Evolutionary conservation across 495 filamentous ascomycete species (phyloP).

Genomic region (Astrothelium macrocarpum): DNA sequence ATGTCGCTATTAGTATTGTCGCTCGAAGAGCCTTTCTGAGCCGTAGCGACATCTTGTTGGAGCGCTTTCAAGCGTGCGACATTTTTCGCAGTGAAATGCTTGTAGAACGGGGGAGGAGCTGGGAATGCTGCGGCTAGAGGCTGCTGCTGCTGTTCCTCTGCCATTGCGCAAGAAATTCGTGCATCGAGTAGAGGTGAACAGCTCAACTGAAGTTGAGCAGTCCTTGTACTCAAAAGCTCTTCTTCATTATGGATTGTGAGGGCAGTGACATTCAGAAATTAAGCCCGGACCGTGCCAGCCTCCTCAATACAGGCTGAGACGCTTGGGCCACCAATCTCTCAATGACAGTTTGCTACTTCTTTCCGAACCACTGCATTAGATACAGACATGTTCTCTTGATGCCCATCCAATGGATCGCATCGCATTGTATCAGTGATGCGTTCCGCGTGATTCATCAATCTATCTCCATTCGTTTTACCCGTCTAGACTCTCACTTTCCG

Average conservation of each 20-base stretch:
- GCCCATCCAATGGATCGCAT: too few relatives aligned
- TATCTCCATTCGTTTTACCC: too few relatives aligned
- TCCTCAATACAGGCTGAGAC: neutral
- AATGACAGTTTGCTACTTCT: neutral
- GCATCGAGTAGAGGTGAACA: neutral
- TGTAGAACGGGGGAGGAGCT: conserved; percentile 82
- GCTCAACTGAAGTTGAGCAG: neutral
- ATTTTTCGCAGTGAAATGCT: conserved; percentile 74
- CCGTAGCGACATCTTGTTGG: too few relatives aligned
- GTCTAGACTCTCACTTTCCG: too few relatives aligned
- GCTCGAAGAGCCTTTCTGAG: conserved; percentile 25
- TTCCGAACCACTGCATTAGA: too few relatives aligned
- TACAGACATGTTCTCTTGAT: too few relatives aligned
- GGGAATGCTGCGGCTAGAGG: conserved; percentile 56
- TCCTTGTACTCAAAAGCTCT: neutral
- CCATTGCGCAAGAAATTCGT: conserved; percentile 32
- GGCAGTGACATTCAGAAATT: too few relatives aligned
- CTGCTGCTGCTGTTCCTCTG: conserved; percentile 39
- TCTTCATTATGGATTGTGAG: neutral
- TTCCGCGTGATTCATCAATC: too few relatives aligned
- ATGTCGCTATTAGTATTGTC: conserved; percentile 32
- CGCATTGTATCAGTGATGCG: too few relatives aligned
- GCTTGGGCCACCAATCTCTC: neutral
- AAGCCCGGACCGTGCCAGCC: too few relatives aligned
- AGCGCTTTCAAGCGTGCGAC: conserved; percentile 54